Evolutionary conservation across 768 basidiomycete species (phyloP).

Genomic region (Suillus variegatus): DNA sequence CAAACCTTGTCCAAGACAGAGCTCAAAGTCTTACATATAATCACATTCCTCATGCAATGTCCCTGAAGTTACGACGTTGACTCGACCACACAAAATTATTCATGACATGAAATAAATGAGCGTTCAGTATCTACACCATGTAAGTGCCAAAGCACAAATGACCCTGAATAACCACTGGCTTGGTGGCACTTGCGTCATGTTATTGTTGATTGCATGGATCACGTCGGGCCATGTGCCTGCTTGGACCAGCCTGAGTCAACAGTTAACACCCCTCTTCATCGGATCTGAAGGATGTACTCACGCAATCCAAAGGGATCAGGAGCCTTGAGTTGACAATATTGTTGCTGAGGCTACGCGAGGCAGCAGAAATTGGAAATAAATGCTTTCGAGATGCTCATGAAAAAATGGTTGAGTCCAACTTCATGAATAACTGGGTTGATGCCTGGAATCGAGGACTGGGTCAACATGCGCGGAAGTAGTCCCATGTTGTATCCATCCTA

Average conservation of each 20-base stretch:
- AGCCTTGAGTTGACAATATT: slow-evolving; percentile 27
- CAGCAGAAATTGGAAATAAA: too few species aligned
- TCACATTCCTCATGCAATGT: too few species aligned
- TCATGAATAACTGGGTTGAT: slow-evolving; percentile 32
- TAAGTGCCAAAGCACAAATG: background rate
- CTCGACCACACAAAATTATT: background rate
- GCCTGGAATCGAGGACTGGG: slow-evolving; percentile 20
- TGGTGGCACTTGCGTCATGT: slow-evolving; percentile 37
- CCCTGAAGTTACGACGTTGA: too few species aligned
- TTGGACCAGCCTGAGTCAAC: too few species aligned
- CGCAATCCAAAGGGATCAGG: slow-evolving; percentile 23
- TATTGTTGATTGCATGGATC: slow-evolving; percentile 89
- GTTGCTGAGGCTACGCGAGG: slow-evolving; percentile 1
- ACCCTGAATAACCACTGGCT: too few species aligned
- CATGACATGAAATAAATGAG: background rate
- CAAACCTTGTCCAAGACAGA: too few species aligned
- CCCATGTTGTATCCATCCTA: too few species aligned
- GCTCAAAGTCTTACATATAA: too few species aligned
- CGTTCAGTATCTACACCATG: background rate
- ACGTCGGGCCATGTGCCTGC: slow-evolving; percentile 47
- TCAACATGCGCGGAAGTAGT: too few species aligned
- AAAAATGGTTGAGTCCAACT: slow-evolving; percentile 7
- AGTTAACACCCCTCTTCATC: background rate
- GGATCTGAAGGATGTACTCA: slow-evolving; percentile 21
- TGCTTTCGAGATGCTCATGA: slow-evolving; percentile 15